Conservation (phyloP, 192 early-diverging fungal species). For the Diversispora eburnea region DNA sequence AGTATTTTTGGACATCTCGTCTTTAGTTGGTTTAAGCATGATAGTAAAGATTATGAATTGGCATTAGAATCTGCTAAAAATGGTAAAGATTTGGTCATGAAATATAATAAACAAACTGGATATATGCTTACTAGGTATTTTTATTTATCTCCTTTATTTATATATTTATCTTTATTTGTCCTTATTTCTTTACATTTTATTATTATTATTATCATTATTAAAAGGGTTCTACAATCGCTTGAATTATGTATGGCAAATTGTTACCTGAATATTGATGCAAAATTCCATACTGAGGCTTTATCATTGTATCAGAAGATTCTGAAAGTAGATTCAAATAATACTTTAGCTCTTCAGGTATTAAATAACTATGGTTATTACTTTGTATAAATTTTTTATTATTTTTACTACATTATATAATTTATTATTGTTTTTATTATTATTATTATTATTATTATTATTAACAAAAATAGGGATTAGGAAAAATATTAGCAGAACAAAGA, state of each 20-base stretch:
- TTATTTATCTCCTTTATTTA: background rate
- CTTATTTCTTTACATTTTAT: no score
- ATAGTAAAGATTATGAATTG: conserved; percentile 45
- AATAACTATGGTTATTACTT: background rate
- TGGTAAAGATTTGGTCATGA: conserved; percentile 37
- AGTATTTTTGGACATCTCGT: conserved; percentile 48
- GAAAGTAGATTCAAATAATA: conserved; percentile 37
- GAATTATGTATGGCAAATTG: conserved; percentile 61
- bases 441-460: background rate
- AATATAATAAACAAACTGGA: conserved; percentile 33
- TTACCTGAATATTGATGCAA: conserved; percentile 53
- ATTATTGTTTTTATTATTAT: background rate
- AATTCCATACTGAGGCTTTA: conserved; percentile 53
- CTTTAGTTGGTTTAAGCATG: conserved; percentile 47
- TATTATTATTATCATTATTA: background rate
- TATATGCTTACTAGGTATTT: conserved; percentile 37
- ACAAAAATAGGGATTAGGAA: conserved; percentile 50
- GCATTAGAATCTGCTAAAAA: conserved; percentile 51
- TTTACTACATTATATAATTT: background rate
- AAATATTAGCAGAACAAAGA: conserved; percentile 49
- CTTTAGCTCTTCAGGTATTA: conserved; percentile 45
- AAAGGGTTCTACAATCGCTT: conserved; percentile 46
- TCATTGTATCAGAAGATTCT: conserved; percentile 54
- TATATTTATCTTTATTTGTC: background rate
- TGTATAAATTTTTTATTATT: background rate